Base-by-base conservation (phyloP, 2,329 filamentous ascomycete genomes). In the Penicillium hesseltinei region DNA sequence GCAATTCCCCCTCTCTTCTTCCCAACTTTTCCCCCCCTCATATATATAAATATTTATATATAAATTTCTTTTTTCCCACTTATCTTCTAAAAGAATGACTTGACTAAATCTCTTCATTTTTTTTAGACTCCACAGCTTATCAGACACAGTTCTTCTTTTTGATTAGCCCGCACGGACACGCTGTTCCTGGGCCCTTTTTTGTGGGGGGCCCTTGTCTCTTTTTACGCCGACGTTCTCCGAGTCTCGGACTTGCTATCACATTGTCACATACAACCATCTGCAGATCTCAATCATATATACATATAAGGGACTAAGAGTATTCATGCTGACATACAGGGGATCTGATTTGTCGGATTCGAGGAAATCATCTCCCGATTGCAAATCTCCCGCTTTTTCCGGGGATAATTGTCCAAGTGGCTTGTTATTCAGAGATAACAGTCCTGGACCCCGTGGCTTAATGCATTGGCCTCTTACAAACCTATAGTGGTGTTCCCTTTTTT, bases 101-200 rank as follows among this genome's bases (percentile, higher is more conserved):
- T 23, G 29, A 46, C 44, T 46, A 46, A 46, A 33, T 47, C 57
- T 58, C 55, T 21, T 27, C 13, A 33, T 58, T 61, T 45, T 45
- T 21, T 29, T 33, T 6, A 6, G 31, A 64, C 56, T 38, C 78
- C 73, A 39, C 74, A 75, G 56, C 69, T 72, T 66, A 73, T 70
- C 65, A 66, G 66, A 56, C 29, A 21, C 19, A 29, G 5, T 9
- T 17, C 33, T 8, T 7, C n/a, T 19, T 33, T 31, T 47, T 29
- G 29, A 45, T 35, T 47, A 23, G 11, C 17, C 2, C 43, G 59
- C 59, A 63, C 62, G 61, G 64, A 51, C 48, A 29, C 27, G 13
- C n/a, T 21, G 42, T 53, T 36, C 50, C 40, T 51, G 36, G 36
- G 9, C 48, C 33, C 15, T 17, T 35, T 35, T 46, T 19, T 53